Percentiles rank a stretch among this genome's conserved stretches.
phyloP scores from a whole-genome alignment of 2,329 filamentous ascomycete genomes.

The Bipolaris sorokiniana region DNA sequence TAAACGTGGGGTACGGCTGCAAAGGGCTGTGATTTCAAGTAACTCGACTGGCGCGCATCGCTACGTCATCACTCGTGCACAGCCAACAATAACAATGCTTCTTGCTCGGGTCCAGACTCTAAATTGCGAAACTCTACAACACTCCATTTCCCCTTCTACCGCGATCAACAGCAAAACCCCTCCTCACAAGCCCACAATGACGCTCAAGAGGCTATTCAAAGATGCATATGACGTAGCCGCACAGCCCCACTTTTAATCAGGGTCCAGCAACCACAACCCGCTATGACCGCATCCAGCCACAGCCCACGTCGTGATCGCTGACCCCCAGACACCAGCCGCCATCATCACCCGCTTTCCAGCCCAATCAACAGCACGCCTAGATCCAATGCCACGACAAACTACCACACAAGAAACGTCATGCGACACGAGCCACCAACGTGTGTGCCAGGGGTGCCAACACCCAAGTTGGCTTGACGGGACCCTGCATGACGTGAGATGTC shows the following conservation, averaged over 20 bases:
- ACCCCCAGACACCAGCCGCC: slow-evolving; percentile 17
- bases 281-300: slow-evolving; percentile 20
- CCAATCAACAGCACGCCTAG: slow-evolving; percentile 19
- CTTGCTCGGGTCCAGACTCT: background rate
- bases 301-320: slow-evolving; percentile 4
- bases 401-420: slow-evolving; percentile 22
- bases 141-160: background rate
- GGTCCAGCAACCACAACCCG: slow-evolving; percentile 10
- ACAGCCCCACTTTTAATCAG: slow-evolving; percentile 4
- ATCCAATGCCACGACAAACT: background rate
- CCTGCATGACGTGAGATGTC: slow-evolving; percentile 36
- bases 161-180: slow-evolving; percentile 5
- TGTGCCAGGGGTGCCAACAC: background rate
- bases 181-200: slow-evolving; percentile 16
- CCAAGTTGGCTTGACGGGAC: slow-evolving; percentile 13
- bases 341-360: slow-evolving; percentile 19
- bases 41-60: background rate
- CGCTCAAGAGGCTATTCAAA: slow-evolving; percentile 19
- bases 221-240: slow-evolving; percentile 26
- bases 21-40: background rate
- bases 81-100: background rate
- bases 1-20: background rate
- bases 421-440: slow-evolving; percentile 17
- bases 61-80: slow-evolving; percentile 1
- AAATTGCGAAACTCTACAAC: background rate